A percentile compares a stretch with the other conserved stretches of the same genome.
Evolutionary conservation across 164 flowering plant genomes (phyloP).

Genomic region (Taxillus chinensis): DNA sequence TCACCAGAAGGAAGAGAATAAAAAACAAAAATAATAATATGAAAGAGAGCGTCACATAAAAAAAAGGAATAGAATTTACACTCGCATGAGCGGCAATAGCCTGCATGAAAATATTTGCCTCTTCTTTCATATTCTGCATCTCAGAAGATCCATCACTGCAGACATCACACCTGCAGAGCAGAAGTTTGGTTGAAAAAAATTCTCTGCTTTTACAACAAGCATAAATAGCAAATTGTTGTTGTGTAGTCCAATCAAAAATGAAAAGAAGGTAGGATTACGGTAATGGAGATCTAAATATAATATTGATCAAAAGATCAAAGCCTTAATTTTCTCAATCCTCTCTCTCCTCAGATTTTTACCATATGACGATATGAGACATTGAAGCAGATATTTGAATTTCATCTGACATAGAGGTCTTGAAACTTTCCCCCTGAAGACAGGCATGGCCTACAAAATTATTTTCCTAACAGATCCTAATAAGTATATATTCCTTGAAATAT

Average conservation of each 20-base stretch:
- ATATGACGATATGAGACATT: no score
- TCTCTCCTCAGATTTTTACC: no score
- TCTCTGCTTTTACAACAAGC: not conserved
- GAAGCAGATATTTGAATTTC: no score
- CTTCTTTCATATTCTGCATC: conserved; percentile 50
- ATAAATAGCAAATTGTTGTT: not conserved
- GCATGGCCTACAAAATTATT: not conserved
- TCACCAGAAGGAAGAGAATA: not conserved
- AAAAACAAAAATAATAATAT: not conserved
- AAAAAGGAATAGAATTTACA: conserved; percentile 6
- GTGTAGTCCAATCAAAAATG: not conserved
- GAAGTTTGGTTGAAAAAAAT: not conserved
- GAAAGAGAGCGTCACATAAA: not conserved
- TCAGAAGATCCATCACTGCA: conserved; percentile 68
- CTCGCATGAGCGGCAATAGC: conserved; percentile 51
- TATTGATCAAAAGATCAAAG: no score
- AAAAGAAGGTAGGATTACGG: not conserved
- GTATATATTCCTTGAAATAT: no score
- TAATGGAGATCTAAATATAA: no score
- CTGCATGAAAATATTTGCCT: conserved; percentile 46
- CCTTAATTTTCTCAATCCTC: no score
- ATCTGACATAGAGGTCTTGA: no score
- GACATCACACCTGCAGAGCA: conserved; percentile 70
- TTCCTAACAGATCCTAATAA: no score
- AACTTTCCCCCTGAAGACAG: not conserved